A percentile compares a stretch with the other conserved stretches of the same genome.
Evolutionary conservation across 176 grass and related monocot genomes (phyloP).

Genomic region (Cenchrus americanus): DNA sequence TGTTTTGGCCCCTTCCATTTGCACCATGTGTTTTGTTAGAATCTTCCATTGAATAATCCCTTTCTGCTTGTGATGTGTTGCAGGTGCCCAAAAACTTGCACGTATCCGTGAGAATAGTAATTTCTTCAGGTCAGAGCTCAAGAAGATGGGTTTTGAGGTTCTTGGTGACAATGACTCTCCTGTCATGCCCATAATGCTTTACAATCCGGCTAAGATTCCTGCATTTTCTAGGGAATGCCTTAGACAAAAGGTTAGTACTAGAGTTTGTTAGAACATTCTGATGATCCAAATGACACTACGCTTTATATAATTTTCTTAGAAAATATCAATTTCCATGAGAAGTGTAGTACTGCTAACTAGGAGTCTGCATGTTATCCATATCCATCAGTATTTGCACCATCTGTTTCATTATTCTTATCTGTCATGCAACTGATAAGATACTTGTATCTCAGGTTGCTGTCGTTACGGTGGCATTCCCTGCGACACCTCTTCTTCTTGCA

Average conservation of each 20-base stretch:
- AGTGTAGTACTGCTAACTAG: not conserved
- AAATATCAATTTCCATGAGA: not conserved
- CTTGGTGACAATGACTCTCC: constrained; percentile 89
- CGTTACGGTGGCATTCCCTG: constrained; percentile 80
- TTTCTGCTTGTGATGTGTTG: constrained; percentile 29
- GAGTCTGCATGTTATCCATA: not conserved
- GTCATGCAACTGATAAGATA: constrained; percentile 7
- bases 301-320: not conserved
- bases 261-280: not conserved
- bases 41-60: not conserved
- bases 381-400: not conserved
- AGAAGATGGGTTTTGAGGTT: constrained; percentile 95
- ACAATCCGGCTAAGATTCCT: constrained; percentile 88
- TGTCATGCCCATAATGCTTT: constrained; percentile 91
- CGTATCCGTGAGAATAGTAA: constrained; percentile 88
- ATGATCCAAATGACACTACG: not conserved
- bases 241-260: constrained; percentile 69
- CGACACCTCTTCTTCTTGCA: constrained; percentile 77
- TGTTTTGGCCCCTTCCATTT: not conserved
- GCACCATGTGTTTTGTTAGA: not conserved
- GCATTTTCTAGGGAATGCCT: constrained; percentile 87
- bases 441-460: constrained; percentile 64
- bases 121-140: constrained; percentile 88
- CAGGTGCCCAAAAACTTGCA: constrained; percentile 87
- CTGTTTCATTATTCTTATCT: not conserved